phyloP scores from a whole-genome alignment of 164 flowering plant genomes.

The Nymphaea colorata region DNA sequence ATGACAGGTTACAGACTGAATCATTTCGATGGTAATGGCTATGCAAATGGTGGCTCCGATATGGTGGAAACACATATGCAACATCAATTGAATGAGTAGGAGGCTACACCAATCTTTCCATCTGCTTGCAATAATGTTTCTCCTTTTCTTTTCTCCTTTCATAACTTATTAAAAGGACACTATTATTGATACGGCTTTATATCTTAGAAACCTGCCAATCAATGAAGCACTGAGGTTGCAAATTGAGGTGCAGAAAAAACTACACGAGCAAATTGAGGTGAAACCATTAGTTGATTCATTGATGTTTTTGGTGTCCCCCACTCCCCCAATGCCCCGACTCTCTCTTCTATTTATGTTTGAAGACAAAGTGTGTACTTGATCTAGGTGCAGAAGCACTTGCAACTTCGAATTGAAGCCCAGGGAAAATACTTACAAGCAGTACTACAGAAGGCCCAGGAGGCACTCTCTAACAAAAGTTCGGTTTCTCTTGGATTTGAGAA shows the following conservation, averaged over 20 bases:
- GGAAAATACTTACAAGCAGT: conserved; percentile 82
- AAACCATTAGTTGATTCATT: not conserved
- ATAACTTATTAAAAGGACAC: no score
- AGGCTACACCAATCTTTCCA: not conserved
- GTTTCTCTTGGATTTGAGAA: conserved; percentile 40
- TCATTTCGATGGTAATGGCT: conserved; percentile 16
- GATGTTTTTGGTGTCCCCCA: not conserved
- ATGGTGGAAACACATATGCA: conserved; percentile 21
- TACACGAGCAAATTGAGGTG: conserved; percentile 91
- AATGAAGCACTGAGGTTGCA: conserved; percentile 70
- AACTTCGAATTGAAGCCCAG: conserved; percentile 92
- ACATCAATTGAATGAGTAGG: conserved; percentile 38
- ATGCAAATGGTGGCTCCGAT: conserved; percentile 12
- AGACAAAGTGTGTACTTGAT: not conserved
- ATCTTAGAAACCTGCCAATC: conserved; percentile 47
- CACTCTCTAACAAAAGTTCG: conserved; percentile 44
- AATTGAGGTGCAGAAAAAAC: conserved; percentile 83
- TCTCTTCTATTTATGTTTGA: not conserved
- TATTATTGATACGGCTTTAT: not conserved
- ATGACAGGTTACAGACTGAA: conserved; percentile 29
- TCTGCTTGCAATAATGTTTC: no score
- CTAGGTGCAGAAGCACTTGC: conserved; percentile 92
- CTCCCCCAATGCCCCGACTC: not conserved
- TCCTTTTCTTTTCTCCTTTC: no score
- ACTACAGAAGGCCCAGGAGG: conserved; percentile 74